Base-by-base conservation (phyloP, 495 filamentous ascomycete genomes). In the Sabuloglossum arenarium region DNA sequence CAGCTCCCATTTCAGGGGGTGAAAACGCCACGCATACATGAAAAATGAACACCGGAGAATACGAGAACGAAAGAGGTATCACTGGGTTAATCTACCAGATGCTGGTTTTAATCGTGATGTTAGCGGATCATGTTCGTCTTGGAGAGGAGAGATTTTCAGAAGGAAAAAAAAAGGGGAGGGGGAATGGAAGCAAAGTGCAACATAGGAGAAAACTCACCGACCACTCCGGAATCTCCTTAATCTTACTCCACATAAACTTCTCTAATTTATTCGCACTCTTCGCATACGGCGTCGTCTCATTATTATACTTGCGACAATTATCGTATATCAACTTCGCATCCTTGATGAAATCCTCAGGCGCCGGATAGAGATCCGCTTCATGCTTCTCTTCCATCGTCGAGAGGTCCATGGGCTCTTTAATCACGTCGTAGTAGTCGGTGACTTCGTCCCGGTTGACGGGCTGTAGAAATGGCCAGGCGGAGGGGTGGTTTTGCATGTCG, bases 401-500 rank as follows among this genome's bases (percentile, higher is more conserved):
- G 42, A 98, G 71, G 66, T 98, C 91, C 91, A 98, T 98, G 12
- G 91, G 93, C 68, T 95, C 87, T 66, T 88, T 85, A 71, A 98
- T 97, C 39, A 97, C 90, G 60, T 94, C 87, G 72, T 97, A 98
- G 71, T 98, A 98, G 65, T 98, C 93, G 0, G 82, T 78, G 0
- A 98, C 91, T 59, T 97, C 91, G 58, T 98, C 91, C 58, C 82
- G 80, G 61, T 94, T 96, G 57, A 98, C 91, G 3, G 91, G 91
- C 50, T 87, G 79, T 8, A 88, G 77, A 72, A 98, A 97, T 1
- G 93, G 93, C 91, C 93, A 97, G 12, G 85, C 82, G 10, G 81
- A 80, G 59, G 78, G 78, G 67, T 93, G 86, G 64, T 95, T 97
- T 67, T 95, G 89, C 73, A 98, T 77, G 65, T 94, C 86, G 67